Conservation (phyloP, 495 filamentous ascomycete genomes). For the Aspergillus kassunensis region DNA sequence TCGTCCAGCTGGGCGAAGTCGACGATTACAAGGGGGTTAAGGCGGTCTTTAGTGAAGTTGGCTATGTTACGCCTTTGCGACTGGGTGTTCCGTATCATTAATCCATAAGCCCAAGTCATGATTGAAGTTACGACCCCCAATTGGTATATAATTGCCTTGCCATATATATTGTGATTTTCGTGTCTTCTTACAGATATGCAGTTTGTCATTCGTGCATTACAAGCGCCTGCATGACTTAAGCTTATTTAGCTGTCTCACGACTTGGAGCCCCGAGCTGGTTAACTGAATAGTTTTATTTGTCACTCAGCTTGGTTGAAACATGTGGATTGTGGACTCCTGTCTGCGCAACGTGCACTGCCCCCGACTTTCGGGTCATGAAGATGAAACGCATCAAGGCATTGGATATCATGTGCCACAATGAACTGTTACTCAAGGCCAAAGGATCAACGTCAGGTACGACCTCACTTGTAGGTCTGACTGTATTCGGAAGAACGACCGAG, state of each 20-base stretch:
- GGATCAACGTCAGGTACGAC: too few relatives aligned
- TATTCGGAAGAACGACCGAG: background rate
- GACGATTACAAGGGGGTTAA: slow-evolving; percentile 8
- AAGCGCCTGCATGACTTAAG: background rate
- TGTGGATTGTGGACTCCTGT: too few relatives aligned
- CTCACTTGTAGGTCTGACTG: too few relatives aligned
- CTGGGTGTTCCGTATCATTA: slow-evolving; percentile 9
- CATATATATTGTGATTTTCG: too few relatives aligned
- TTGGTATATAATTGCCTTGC: too few relatives aligned
- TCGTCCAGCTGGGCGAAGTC: slow-evolving; percentile 6
- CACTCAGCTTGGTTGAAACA: background rate
- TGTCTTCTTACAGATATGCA: too few relatives aligned
- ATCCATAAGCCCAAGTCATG: too few relatives aligned
- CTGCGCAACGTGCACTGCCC: too few relatives aligned
- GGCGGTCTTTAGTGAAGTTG: slow-evolving; percentile 11
- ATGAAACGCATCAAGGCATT: background rate
- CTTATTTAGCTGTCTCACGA: background rate
- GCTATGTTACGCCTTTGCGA: slow-evolving; percentile 4
- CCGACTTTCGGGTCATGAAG: too few relatives aligned
- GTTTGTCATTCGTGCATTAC: background rate
- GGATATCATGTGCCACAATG: background rate
- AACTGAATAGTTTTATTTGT: background rate
- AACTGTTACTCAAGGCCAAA: background rate
- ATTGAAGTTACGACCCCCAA: background rate
- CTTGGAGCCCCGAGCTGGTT: background rate